Evolutionary conservation across 2,329 filamentous ascomycete genomes (phyloP).

Genomic region (Conoideocrella luteorostrata): DNA sequence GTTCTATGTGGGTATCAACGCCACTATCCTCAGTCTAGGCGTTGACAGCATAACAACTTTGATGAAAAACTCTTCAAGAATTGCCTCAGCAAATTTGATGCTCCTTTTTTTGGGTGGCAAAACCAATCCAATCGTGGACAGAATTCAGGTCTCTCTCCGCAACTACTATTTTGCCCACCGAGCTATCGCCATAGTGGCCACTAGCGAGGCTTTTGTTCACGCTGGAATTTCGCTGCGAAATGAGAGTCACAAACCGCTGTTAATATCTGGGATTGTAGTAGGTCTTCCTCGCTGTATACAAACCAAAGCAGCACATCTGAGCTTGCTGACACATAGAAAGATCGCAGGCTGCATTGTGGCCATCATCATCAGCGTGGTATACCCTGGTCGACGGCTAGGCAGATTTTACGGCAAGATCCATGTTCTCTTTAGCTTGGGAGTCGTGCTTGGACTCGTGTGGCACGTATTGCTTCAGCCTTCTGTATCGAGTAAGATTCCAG

Average conservation of each 20-base stretch:
- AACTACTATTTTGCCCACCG: neutral
- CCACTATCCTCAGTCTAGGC: neutral
- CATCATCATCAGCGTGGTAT: neutral
- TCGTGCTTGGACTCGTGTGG: neutral
- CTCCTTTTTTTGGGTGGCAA: neutral
- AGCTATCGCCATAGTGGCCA: neutral
- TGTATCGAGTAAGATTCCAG: neutral
- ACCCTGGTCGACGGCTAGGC: neutral
- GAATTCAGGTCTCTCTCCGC: neutral
- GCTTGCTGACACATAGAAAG: neutral
- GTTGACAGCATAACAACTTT: neutral
- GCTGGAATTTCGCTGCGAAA: neutral
- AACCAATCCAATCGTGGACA: neutral
- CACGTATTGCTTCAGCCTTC: neutral
- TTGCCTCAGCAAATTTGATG: neutral
- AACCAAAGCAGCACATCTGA: neutral
- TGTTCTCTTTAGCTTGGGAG: neutral
- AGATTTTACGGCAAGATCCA: neutral
- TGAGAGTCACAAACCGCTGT: neutral
- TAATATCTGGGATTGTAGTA: neutral
- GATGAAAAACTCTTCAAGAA: neutral
- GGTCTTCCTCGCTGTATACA: neutral
- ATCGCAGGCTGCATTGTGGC: neutral
- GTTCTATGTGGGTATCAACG: neutral
- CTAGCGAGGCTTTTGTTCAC: neutral